Conservation (phyloP, 2,329 filamentous ascomycete genomes). For the Trematosphaeria pertusa region DNA sequence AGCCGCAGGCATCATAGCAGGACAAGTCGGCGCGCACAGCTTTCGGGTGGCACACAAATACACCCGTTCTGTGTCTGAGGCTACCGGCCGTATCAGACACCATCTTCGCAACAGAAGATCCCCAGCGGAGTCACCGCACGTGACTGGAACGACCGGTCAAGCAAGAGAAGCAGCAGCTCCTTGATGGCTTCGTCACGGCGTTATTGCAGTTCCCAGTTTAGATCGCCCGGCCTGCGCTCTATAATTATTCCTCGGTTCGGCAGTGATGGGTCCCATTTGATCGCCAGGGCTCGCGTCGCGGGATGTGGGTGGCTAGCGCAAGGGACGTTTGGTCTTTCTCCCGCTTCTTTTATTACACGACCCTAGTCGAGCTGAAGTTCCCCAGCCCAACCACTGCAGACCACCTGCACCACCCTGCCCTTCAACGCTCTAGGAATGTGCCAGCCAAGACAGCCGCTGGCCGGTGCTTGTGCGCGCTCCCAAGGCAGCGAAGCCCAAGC, state of each 20-base stretch:
- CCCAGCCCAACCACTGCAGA: slow-evolving; percentile 22
- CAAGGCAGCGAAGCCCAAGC: slow-evolving; percentile 15
- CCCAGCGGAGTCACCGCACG: slow-evolving; percentile 5
- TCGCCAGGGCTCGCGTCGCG: no score
- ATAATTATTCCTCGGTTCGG: slow-evolving; percentile 18
- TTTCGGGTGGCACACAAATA: slow-evolving; percentile 4
- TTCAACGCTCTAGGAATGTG: slow-evolving; percentile 21
- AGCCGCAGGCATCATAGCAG: not conserved
- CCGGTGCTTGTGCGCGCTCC: slow-evolving; percentile 22
- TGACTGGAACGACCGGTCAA: slow-evolving; percentile 20
- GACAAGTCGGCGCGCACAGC: not conserved
- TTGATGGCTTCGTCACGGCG: slow-evolving; percentile 1
- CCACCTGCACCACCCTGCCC: slow-evolving; percentile 14
- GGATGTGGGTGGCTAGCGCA: not conserved
- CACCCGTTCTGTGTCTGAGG: slow-evolving; percentile 10
- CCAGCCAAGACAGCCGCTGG: slow-evolving; percentile 27
- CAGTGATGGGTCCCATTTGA: slow-evolving; percentile 3
- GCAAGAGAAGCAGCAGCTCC: slow-evolving; percentile 2
- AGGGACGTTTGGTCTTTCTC: slow-evolving; percentile 6
- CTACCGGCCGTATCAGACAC: slow-evolving; percentile 1
- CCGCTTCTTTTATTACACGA: slow-evolving; percentile 14
- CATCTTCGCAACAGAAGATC: not conserved
- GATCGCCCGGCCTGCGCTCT: slow-evolving; percentile 9
- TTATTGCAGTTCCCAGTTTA: slow-evolving; percentile 12
- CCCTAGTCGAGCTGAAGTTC: slow-evolving; percentile 20